A percentile compares a stretch with the other conserved stretches of the same genome.
These are phyloP conservation scores for Gossypium davidsonii DNA, from an alignment of 441 rosid species.

Conservation along the genomic window DNA sequence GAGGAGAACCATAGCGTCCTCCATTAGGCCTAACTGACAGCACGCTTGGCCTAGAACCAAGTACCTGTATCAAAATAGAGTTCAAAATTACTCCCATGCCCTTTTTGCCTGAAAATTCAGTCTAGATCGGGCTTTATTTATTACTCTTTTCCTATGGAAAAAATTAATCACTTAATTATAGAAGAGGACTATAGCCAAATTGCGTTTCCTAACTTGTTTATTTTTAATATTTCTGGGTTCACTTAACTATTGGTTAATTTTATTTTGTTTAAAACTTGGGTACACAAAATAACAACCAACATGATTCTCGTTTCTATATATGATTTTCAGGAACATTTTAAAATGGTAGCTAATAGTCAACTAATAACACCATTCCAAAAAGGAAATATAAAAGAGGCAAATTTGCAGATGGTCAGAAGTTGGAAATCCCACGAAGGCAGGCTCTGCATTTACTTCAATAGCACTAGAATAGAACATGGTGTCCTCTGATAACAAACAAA, in stretches of 20 bases:
- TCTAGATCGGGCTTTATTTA: too few relatives aligned
- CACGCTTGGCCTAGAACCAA: conserved; percentile 87
- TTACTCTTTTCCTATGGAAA: too few relatives aligned
- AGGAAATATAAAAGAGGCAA: not conserved
- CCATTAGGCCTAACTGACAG: conserved; percentile 85
- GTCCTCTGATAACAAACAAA: not conserved
- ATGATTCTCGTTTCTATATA: not conserved
- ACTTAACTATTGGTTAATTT: not conserved
- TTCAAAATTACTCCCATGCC: not conserved
- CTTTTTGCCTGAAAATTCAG: not conserved
- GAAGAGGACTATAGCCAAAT: not conserved
- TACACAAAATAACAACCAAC: not conserved
- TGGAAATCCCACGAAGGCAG: not conserved
- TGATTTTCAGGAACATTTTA: not conserved
- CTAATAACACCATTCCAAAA: not conserved
- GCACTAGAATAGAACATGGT: not conserved
- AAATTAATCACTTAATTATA: too few relatives aligned
- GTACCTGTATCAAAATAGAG: conserved; percentile 42
- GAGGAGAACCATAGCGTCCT: conserved; percentile 90
- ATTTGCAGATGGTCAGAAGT: too few relatives aligned
- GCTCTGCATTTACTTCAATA: conserved; percentile 1
- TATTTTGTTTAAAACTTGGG: not conserved
- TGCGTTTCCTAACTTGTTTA: not conserved
- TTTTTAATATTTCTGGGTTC: not conserved
- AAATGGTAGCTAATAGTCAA: not conserved